Evolutionary conservation across 768 basidiomycete species (phyloP), one percentile per base, ranked within the genome.

Genomic region (Suillus plorans): DNA sequence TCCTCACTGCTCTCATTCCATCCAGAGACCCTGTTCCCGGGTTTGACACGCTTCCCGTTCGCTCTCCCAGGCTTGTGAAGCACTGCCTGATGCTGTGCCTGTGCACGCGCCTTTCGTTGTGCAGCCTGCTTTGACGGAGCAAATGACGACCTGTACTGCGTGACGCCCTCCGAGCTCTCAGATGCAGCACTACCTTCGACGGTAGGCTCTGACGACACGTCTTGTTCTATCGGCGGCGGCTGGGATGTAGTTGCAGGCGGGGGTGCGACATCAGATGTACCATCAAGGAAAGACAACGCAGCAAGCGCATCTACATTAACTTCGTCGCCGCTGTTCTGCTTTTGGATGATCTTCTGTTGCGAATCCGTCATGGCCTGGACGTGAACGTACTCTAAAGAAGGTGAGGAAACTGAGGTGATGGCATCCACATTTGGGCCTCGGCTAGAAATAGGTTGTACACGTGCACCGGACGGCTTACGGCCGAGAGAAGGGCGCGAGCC

Each of bases 391-490:
- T 71, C 69, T 39, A 62, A 70, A 66, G 76, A 75, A 64, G 75
- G 75, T 76, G 81, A 77, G 75, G 81, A 74, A 79, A 73, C 70
- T 60, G 72, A 76, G 69, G 76, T 67, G 31, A 31, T 31, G 22
- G 71, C 70, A 64, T 79, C 74, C 68, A 65, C 62, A 75, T 78
- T 77, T 75, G 67, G 71, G 64, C 69, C 77, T 77, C 69, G 83
- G 82, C 73, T 76, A 68, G 67, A 59, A 69, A 61, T 62, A 5
- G 69, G 65, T 63, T 80, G 85, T 57, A 89, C 91, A 88, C 91
- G 91, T 88, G 91, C 91, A 58, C 91, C 91, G 39, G 90, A 89
- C 25, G 91, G 91, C 71, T 90, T 91, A 77, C 90, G 87, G 77
- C 88, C 87, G 56, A 77, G 60, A 20, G 67, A 68, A 58, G 72